These are phyloP conservation scores for Cutaneotrichosporon sp. DNA, from an alignment of 1,284 basidiomycete species.

Conservation along the genomic window DNA sequence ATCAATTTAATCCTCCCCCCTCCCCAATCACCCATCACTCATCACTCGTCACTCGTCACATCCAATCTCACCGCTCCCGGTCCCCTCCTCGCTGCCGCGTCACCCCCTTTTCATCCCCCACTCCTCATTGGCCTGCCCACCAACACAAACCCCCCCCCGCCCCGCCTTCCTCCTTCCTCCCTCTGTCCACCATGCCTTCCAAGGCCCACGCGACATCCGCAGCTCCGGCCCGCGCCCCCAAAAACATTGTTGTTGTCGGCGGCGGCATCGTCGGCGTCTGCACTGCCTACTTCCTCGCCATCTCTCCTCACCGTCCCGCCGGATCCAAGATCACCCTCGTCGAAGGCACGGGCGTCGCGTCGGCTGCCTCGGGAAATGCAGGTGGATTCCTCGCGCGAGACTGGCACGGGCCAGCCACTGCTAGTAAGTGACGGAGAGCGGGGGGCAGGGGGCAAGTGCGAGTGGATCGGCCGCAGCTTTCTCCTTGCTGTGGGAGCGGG, in stretches of 20 bases:
- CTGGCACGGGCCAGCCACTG: conserved; percentile 61
- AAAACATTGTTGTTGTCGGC: conserved; percentile 53
- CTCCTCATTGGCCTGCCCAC: not conserved
- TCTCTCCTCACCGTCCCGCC: conserved; percentile 29
- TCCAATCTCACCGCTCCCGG: not conserved
- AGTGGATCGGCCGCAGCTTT: not conserved
- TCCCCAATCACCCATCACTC: not conserved
- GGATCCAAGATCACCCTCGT: conserved; percentile 64
- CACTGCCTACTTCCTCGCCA: conserved; percentile 60
- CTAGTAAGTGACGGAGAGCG: conserved; percentile 33
- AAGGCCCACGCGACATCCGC: not conserved
- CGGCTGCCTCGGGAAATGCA: conserved; percentile 79
- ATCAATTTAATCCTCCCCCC: not conserved
- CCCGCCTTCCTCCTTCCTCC: too few relatives aligned
- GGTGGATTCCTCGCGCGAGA: conserved; percentile 88
- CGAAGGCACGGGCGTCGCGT: conserved; percentile 68
- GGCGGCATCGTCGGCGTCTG: conserved; percentile 81
- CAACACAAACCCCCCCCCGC: not conserved
- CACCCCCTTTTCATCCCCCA: not conserved
- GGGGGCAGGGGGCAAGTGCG: too few relatives aligned
- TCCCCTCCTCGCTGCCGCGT: not conserved
- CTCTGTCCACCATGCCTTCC: not conserved
- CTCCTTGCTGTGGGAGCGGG: not conserved
- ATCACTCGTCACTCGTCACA: not conserved
- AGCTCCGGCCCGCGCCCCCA: conserved; percentile 6